These are phyloP conservation scores for Rhododendron griersonianum DNA, from an alignment of 148 eudicot genomes.

Conservation along the genomic window DNA sequence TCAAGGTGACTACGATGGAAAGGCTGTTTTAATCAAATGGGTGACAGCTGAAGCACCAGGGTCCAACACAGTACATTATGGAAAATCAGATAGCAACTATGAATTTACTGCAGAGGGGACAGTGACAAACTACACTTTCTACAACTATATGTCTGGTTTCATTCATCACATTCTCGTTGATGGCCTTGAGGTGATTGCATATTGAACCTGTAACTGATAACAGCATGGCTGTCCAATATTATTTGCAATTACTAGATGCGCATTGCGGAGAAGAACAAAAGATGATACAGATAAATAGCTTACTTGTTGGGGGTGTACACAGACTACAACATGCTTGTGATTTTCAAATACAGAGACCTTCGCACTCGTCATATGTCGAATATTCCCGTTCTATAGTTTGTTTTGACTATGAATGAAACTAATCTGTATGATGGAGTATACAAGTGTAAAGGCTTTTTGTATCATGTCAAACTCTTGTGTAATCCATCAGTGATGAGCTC, in stretches of 20 bases:
- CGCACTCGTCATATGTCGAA: not conserved
- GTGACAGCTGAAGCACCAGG: conserved; percentile 90
- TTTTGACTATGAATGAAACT: not conserved
- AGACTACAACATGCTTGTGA: not conserved
- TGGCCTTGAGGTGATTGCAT: conserved; percentile 66
- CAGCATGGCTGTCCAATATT: not conserved
- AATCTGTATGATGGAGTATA: not conserved
- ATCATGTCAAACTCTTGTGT: not conserved
- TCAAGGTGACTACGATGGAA: conserved; percentile 98
- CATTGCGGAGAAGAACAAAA: not conserved
- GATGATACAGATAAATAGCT: not conserved
- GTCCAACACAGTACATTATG: conserved; percentile 62
- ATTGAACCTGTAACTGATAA: not conserved
- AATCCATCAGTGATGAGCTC: not conserved
- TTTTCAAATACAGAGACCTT: not conserved
- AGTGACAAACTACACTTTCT: conserved; percentile 70
- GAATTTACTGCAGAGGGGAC: conserved; percentile 56
- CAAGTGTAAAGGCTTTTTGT: not conserved
- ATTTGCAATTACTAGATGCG: not conserved
- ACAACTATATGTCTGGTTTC: conserved; percentile 75
- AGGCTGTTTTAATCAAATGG: conserved; percentile 89
- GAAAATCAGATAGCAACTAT: conserved; percentile 60
- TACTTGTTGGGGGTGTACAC: not conserved
- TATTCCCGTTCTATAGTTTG: not conserved
- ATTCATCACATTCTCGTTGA: conserved; percentile 76